phyloP scores from a whole-genome alignment of 176 grass and related monocot genomes.

The Tillandsia fasciculata region DNA sequence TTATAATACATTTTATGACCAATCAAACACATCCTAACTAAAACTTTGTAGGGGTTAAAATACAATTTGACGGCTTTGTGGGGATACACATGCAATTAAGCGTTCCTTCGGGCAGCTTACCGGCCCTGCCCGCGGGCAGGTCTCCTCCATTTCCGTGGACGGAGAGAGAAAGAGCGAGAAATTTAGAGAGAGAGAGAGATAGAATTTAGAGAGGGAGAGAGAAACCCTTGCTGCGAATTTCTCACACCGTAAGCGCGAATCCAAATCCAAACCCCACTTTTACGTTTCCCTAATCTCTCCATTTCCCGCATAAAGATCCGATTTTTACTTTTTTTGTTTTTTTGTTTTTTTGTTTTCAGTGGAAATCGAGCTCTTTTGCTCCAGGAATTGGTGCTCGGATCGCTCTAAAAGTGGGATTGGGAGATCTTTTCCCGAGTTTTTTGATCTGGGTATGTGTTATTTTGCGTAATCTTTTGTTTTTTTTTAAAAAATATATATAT shows the following conservation, averaged over 20 bases:
- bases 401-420: background rate
- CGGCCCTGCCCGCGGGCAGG: background rate
- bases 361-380: background rate
- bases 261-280: background rate
- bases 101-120: background rate
- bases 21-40: no score
- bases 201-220: no score
- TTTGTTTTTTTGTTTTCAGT: background rate
- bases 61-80: no score
- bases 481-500: background rate
- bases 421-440: background rate
- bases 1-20: no score
- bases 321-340: background rate
- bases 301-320: background rate
- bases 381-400: background rate
- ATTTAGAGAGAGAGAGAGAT: background rate
- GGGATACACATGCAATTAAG: no score
- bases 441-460: slow-evolving; percentile 15
- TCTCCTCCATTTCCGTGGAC: slow-evolving; percentile 3
- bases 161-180: background rate
- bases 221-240: background rate
- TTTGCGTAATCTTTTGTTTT: background rate
- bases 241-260: background rate
- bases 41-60: no score
- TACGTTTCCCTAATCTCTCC: background rate